Evolutionary conservation across 306 rosid genomes (phyloP), one percentile per base, ranked within the genome.

Genomic region (Castanea sativa): DNA sequence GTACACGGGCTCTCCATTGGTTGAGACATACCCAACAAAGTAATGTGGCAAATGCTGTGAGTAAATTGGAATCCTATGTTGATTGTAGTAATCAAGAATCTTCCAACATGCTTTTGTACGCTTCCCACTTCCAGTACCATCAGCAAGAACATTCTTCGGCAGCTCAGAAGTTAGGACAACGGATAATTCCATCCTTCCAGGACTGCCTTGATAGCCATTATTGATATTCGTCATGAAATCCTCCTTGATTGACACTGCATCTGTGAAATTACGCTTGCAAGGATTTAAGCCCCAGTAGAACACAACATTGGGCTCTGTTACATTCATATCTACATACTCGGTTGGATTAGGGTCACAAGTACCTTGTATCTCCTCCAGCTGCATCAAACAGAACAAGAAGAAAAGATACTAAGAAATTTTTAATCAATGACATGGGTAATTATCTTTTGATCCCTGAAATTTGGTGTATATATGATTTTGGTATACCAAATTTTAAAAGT

Each of bases 291-390:
- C 88, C 90, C 90, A 87, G 58, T 78, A 87, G 80, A 87, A 87
- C 74, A 79, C 84, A 59, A 84, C 78, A 51, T 81, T 84, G 32
- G 90, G 76, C 78, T 87, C 88, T 0, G 8, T 55, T 61, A 69
- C 77, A 55, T 73, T 82, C 1, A 32, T 30, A 51, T 81, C 87
- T 20, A 73, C 76, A 52, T 87, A 84, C 61, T 87, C 87, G 19
- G 84, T 76, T 5, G 90, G 87, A 63, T 84, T 81, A 13, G 90
- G 90, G 29, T 87, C 90, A 84, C 90, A 87, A 81, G 81, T 61
- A 32, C 84, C 87, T 55, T 81, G 86, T 70, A 61, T 30, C 16
- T 80, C 76, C 76, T 87, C 90, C 76, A 87, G 64, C 87, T 87
- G 82, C 73, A 76, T 4, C 71, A 65, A 27, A 75, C 35, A 76